These are phyloP conservation scores for Pseudozyma thailandica DNA, from an alignment of 1,284 basidiomycete genomes.

Conservation along the genomic window DNA sequence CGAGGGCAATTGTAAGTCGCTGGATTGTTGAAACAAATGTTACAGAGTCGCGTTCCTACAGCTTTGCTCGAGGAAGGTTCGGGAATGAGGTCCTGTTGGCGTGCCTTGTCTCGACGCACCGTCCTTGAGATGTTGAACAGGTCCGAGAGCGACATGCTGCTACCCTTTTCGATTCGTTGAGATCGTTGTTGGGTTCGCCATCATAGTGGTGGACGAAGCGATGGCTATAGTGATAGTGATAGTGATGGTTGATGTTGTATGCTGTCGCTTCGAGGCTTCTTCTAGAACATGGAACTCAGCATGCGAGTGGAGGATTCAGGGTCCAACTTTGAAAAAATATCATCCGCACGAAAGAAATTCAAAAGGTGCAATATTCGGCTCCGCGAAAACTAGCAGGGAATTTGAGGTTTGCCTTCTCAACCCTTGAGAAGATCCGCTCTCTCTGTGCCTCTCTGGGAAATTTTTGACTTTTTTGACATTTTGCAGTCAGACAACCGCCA, in stretches of 20 bases:
- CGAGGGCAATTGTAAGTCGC: constrained; percentile 58
- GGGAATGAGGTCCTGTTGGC: constrained; percentile 31
- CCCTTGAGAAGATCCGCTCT: constrained; percentile 12
- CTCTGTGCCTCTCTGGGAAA: constrained; percentile 14
- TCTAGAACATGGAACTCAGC: not conserved
- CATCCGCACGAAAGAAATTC: constrained; percentile 23
- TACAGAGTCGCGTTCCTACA: constrained; percentile 41
- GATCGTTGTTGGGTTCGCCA: not conserved
- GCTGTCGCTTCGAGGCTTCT: too few species aligned
- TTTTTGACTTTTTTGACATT: constrained; percentile 47
- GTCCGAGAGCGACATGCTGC: constrained; percentile 39
- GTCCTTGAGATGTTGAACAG: constrained; percentile 56
- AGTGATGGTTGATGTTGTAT: too few species aligned
- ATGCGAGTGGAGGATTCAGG: not conserved
- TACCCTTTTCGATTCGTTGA: not conserved
- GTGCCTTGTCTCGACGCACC: constrained; percentile 43
- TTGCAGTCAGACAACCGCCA: constrained; percentile 1
- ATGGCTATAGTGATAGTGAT: not conserved
- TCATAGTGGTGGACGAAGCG: not conserved
- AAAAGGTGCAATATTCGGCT: constrained; percentile 15
- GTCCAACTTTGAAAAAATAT: not conserved
- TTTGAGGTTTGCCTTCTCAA: constrained; percentile 2
- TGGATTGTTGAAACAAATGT: constrained; percentile 47
- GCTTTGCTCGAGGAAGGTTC: constrained; percentile 15
- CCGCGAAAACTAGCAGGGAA: constrained; percentile 10